Percentiles rank a stretch among this genome's conserved stretches.
Conservation (phyloP, 1,139 yeast species). For the Citeromyces hawaiiensis region DNA sequence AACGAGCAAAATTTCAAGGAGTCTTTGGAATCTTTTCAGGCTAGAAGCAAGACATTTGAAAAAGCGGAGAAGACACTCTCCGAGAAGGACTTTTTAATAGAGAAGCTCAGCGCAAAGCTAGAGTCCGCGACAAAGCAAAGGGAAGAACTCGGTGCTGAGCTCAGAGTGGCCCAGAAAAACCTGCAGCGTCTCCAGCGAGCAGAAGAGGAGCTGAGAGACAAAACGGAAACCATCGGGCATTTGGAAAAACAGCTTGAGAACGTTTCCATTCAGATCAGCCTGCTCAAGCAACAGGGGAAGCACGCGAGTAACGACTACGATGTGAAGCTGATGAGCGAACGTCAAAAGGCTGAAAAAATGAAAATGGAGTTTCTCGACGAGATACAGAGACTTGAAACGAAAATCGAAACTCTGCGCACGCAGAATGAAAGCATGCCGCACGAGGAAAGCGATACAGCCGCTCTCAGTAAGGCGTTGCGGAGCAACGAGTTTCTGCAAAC, state of each 20-base stretch:
- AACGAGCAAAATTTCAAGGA: slow-evolving; percentile 8
- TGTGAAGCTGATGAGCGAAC: slow-evolving; percentile 16
- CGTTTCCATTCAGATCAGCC: slow-evolving; percentile 24
- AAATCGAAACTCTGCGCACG: slow-evolving; percentile 26
- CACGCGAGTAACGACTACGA: slow-evolving; percentile 14
- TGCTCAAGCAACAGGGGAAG: slow-evolving; percentile 24
- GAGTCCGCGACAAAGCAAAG: not conserved
- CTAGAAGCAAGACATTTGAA: slow-evolving; percentile 11
- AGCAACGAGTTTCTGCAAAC: slow-evolving; percentile 42
- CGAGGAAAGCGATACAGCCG: slow-evolving; percentile 6
- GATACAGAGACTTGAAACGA: slow-evolving; percentile 32
- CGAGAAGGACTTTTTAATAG: not conserved
- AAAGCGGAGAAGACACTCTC: slow-evolving; percentile 11
- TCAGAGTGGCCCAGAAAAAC: slow-evolving; percentile 8
- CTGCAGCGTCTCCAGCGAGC: slow-evolving; percentile 13
- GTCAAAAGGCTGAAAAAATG: slow-evolving; percentile 11
- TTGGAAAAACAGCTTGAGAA: slow-evolving; percentile 24
- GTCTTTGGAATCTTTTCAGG: slow-evolving; percentile 19
- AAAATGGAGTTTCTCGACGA: slow-evolving; percentile 31
- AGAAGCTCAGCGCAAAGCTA: not conserved
- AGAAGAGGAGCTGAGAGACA: slow-evolving; percentile 21
- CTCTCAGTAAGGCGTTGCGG: slow-evolving; percentile 5
- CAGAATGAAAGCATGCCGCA: slow-evolving; percentile 13
- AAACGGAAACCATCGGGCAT: slow-evolving; percentile 17
- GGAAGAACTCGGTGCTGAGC: not conserved